Percentiles rank a stretch among this genome's conserved stretches.
Conservation (phyloP, 2,329 filamentous ascomycete genomes). For the Ceratocystis cacaofunesta region DNA sequence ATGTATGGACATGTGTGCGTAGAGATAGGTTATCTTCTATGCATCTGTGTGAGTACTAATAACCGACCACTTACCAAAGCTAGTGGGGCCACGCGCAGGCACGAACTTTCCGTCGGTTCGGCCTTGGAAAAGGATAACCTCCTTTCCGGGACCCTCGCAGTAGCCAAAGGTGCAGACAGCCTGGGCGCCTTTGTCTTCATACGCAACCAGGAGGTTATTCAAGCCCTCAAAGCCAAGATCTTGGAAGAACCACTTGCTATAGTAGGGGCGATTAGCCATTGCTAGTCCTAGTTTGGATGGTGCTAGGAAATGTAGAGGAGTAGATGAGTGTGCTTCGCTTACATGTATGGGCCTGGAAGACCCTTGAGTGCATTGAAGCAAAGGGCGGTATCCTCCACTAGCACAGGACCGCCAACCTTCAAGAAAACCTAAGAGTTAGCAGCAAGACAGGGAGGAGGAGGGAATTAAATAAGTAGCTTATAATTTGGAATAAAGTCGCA, state of each 20-base stretch:
- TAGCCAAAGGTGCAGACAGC: slow-evolving; percentile 95
- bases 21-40: neutral
- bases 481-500: slow-evolving; percentile 28
- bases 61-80: slow-evolving; percentile 52
- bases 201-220: slow-evolving; percentile 78
- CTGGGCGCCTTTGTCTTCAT: slow-evolving; percentile 79
- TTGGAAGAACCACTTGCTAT: slow-evolving; percentile 85
- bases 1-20: neutral
- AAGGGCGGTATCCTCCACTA: slow-evolving; percentile 91
- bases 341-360: slow-evolving; percentile 96
- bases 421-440: neutral
- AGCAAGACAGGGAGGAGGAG: too few species aligned
- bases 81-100: slow-evolving; percentile 58
- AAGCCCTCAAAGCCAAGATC: slow-evolving; percentile 69
- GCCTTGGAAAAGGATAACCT: slow-evolving; percentile 83
- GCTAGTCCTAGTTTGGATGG: too few species aligned
- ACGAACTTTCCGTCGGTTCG: slow-evolving; percentile 77
- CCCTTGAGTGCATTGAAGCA: slow-evolving; percentile 83
- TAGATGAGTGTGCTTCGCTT: slow-evolving; percentile 23
- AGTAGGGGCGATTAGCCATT: neutral
- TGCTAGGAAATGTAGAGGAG: neutral
- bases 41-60: neutral
- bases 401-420: slow-evolving; percentile 68
- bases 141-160: slow-evolving; percentile 66
- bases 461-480: too few species aligned